Evolutionary conservation across 306 rosid genomes (phyloP).

Genomic region (Ochetophila trinervis): DNA sequence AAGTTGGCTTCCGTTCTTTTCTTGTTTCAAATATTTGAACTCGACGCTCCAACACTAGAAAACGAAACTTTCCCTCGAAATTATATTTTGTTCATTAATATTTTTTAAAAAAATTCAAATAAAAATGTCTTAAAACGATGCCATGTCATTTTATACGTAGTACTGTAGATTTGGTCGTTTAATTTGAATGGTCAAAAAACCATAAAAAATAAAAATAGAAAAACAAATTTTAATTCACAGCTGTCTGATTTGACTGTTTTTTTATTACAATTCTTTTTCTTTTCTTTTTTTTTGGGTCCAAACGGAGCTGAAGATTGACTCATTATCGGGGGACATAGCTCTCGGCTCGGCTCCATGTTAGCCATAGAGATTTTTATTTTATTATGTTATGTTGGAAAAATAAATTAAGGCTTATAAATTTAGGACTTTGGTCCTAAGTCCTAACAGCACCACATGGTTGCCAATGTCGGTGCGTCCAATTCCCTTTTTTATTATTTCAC

Average conservation of each 20-base stretch:
- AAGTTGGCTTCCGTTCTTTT: slow-evolving; percentile 17
- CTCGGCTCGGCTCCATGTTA: too few species aligned
- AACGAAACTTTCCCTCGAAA: slow-evolving; percentile 15
- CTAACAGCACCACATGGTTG: not conserved
- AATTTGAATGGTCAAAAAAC: not conserved
- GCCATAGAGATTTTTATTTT: too few species aligned
- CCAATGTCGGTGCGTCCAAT: slow-evolving; percentile 1
- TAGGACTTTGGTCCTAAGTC: not conserved
- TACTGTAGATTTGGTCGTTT: slow-evolving; percentile 1
- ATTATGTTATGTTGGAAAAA: too few species aligned
- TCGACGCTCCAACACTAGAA: slow-evolving; percentile 40
- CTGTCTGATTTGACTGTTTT: slow-evolving; percentile 16
- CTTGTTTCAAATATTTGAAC: slow-evolving; percentile 13
- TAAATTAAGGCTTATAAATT: too few species aligned
- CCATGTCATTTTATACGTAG: slow-evolving; percentile 26
- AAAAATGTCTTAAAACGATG: slow-evolving; percentile 38
- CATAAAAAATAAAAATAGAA: not conserved
- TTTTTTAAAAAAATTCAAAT: too few species aligned
- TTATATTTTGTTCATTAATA: too few species aligned
- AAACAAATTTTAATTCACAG: not conserved
- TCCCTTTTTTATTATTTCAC: too few species aligned
- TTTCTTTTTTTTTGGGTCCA: too few species aligned
- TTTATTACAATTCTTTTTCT: not conserved
- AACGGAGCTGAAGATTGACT: too few species aligned
- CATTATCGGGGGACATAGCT: too few species aligned